Percentiles rank a stretch among this genome's conserved stretches.
These are phyloP conservation scores for Colletotrichum sp. DNA, from an alignment of 2,329 filamentous ascomycete species.

Conservation along the genomic window DNA sequence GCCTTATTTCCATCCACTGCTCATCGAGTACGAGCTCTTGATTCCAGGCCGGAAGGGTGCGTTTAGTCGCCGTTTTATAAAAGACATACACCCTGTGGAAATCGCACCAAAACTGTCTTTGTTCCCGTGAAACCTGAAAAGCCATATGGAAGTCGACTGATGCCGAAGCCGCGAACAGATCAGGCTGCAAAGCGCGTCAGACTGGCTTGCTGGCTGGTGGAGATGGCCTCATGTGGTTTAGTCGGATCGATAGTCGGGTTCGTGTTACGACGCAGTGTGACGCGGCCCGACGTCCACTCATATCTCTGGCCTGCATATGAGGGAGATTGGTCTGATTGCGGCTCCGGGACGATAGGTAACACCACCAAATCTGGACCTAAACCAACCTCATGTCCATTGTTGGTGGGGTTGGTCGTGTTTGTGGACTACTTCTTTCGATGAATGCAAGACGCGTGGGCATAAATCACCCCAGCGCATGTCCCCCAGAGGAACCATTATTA, in stretches of 20 bases:
- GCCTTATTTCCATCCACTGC: too few relatives aligned
- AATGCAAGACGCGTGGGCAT: neutral
- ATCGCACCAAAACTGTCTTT: accelerated
- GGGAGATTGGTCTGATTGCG: too few relatives aligned
- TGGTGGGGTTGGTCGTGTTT: neutral
- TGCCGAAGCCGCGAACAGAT: neutral
- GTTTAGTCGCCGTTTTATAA: too few relatives aligned
- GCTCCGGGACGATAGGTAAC: neutral
- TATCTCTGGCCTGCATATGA: too few relatives aligned
- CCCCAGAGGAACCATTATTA: neutral
- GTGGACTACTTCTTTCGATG: neutral
- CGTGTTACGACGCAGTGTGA: neutral
- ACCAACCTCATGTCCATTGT: neutral
- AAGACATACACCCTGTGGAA: accelerated
- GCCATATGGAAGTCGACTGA: neutral
- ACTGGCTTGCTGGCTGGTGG: neutral
- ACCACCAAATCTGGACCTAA: neutral
- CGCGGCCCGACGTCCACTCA: neutral
- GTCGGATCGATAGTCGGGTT: neutral
- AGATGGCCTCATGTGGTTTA: neutral
- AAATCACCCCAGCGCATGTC: accelerated
- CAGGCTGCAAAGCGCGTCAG: neutral
- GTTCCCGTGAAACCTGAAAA: neutral
- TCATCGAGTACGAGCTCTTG: neutral
- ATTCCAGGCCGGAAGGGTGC: neutral